Conservation (phyloP, 2,329 filamentous ascomycete genomes). For the Fusarium subtropicale region DNA sequence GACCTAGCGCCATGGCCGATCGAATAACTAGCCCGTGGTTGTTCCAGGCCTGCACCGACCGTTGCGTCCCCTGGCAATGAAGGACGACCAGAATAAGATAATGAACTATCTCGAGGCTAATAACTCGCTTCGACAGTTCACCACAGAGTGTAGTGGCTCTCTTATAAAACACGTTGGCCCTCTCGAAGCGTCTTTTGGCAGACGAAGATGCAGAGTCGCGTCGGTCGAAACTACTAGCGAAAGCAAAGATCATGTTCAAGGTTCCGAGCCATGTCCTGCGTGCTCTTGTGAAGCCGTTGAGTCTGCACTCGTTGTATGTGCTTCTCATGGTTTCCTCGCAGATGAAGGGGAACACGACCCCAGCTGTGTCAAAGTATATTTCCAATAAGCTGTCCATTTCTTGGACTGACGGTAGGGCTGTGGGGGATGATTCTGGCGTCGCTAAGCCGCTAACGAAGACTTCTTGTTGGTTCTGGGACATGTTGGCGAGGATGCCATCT, state of each 20-base stretch:
- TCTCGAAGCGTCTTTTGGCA: background rate
- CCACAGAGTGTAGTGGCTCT: background rate
- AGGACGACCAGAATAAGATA: background rate
- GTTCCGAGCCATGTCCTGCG: constrained; percentile 1
- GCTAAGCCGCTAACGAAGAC: background rate
- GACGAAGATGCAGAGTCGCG: background rate
- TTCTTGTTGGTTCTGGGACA: background rate
- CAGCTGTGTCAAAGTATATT: background rate
- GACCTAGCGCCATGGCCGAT: background rate
- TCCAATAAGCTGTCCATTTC: background rate
- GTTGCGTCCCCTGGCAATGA: background rate
- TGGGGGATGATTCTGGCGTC: background rate
- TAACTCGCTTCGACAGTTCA: background rate
- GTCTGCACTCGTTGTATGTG: background rate
- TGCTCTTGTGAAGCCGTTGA: background rate
- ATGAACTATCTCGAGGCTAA: background rate
- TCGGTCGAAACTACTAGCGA: background rate
- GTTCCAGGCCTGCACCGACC: background rate
- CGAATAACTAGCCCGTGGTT: background rate
- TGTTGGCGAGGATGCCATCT: background rate
- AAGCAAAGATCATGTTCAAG: background rate
- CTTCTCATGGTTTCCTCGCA: background rate
- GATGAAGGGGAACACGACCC: background rate
- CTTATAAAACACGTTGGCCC: background rate
- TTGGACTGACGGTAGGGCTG: background rate